Base-by-base conservation (phyloP, 176 grass and related monocot species). In the Oryza glumipatula region DNA sequence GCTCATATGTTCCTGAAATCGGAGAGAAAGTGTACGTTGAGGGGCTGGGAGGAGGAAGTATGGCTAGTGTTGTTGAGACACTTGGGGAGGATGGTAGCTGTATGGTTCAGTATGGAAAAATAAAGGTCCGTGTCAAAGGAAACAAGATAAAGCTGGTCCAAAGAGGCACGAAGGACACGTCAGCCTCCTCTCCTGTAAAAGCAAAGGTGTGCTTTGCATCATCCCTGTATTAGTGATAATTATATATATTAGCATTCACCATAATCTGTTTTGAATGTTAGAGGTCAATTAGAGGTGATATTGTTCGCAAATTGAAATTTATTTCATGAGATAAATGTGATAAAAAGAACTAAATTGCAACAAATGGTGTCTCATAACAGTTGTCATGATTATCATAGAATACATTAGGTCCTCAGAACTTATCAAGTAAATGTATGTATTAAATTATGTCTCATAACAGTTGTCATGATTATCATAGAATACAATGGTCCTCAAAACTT, bases 91-190 rank as follows among this genome's bases (percentile, higher is more conserved):
- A 92, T 88, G 90, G 79, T 28, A 86, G 76, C 52, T 88, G 73
- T 77, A 77, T 87, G 58, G 87, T 94, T 81, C 93, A 92, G 52
- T 94, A 94, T 84, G 90, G 89, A 58, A 94, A 92, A 89, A 85
- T 94, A 86, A 94, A 92, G 85, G 87, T 83, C 11, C 82, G 88
- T 51, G 88, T 73, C 56, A 92, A 92, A 66, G 88, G 72, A 83
- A 90, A 49, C 69, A 86, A 92, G 61, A 90, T 94, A 83, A 92
- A 88, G 64, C 80, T 92, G 85, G 82, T 89, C 21, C 85, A 94
- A 86, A 86, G 85, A 77, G 77, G 72, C 36, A 33, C 69, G 4
- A 79, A 67, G 9, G 85, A 82, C 60, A 23, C 74, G 68, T 3
- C 15, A 30, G 17, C 71, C 48, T 84, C 80, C 67, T 80, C 70